phyloP scores from a whole-genome alignment of 495 filamentous ascomycete species.

The Neurospora terricola region DNA sequence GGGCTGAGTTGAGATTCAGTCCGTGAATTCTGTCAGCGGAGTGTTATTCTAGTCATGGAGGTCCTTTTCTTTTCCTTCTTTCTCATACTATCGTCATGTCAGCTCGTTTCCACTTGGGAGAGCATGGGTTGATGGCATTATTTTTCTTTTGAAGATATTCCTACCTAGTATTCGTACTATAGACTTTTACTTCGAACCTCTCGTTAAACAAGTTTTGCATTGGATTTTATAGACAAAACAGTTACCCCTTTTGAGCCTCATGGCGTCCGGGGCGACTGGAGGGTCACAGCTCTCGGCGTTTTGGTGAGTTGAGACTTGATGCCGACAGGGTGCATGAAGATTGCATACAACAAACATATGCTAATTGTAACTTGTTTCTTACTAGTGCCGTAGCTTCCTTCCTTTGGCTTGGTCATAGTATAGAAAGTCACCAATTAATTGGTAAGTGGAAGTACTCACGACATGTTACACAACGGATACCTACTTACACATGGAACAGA shows the following conservation, averaged over 20 bases:
- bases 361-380: background rate
- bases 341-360: background rate
- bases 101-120: background rate
- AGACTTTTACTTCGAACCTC: background rate
- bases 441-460: conserved; percentile 13
- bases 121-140: background rate
- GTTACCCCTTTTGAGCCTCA: background rate
- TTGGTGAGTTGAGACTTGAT: conserved; percentile 21
- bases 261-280: conserved; percentile 23
- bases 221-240: background rate
- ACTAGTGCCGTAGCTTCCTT: conserved; percentile 34
- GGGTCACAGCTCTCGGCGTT: conserved; percentile 28
- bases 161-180: background rate
- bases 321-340: background rate
- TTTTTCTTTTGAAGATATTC: background rate
- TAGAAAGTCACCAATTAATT: conserved; percentile 37
- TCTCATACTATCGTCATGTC: background rate
- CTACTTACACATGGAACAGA: conserved; percentile 19
- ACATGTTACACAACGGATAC: background rate
- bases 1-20: background rate
- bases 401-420: conserved; percentile 31
- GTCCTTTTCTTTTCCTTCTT: background rate
- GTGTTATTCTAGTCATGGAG: background rate
- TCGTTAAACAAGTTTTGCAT: background rate
- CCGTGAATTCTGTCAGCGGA: background rate